Evolutionary conservation across 495 filamentous ascomycete genomes (phyloP).

Genomic region (Aspergillus indologenus): DNA sequence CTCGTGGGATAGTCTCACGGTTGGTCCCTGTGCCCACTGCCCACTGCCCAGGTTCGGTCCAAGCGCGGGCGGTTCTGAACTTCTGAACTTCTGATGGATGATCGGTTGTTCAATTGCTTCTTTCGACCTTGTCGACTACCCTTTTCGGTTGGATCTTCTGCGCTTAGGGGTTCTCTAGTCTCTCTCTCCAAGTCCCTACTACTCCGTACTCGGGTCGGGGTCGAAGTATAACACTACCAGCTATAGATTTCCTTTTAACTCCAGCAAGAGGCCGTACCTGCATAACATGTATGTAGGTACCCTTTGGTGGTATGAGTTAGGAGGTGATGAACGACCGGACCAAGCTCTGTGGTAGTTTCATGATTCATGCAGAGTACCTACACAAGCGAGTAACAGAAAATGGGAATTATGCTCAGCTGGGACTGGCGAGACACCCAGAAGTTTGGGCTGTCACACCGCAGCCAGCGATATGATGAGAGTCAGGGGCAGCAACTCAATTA

Average conservation of each 20-base stretch:
- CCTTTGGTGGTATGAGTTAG: not conserved
- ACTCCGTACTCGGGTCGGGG: not conserved
- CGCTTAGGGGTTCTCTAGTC: not conserved
- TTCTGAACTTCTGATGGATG: constrained; percentile 7
- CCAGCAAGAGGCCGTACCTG: not conserved
- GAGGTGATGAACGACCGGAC: too few relatives aligned
- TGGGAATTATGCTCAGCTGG: too few relatives aligned
- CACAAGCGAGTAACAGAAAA: too few relatives aligned
- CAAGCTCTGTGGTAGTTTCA: not conserved
- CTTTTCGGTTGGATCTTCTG: not conserved
- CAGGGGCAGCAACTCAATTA: constrained; percentile 13
- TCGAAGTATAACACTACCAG: not conserved
- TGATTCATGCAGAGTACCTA: not conserved
- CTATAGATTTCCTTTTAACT: not conserved
- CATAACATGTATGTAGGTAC: not conserved
- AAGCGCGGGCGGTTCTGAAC: not conserved
- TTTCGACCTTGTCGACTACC: constrained; percentile 7
- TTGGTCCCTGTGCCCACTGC: constrained; percentile 7
- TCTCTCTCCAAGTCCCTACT: not conserved
- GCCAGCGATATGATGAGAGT: not conserved
- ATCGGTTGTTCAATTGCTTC: constrained; percentile 15
- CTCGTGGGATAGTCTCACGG: constrained; percentile 17
- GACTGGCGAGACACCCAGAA: not conserved
- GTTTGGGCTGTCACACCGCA: too few relatives aligned
- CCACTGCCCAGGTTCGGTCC: too few relatives aligned